Base-by-base conservation (phyloP, 768 basidiomycete genomes). In the Pleurotus djamor region DNA sequence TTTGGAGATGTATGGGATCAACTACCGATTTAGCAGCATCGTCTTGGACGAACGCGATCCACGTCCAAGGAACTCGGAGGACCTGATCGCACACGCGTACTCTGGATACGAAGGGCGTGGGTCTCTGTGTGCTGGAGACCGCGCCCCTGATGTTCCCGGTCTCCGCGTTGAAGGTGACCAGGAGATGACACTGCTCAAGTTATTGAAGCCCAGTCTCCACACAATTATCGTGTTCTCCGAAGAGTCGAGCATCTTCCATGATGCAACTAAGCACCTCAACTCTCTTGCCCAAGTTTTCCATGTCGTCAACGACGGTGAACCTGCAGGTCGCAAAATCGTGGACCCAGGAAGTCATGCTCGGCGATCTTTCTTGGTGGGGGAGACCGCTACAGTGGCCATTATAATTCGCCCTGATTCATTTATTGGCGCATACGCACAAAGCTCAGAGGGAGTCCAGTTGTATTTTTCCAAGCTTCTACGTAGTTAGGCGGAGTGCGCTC, bases 1-100 rank as follows among this genome's bases (percentile, higher is more conserved):
- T 13, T 61, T 67, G 2, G 58, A 63, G 47, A 62, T 67, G 63
- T 64, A 62, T 55, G 71, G 71, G 16, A 59, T 71, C 48, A 70
- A 71, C 60, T 71, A 67, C 59, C 59, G 71, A 1, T 69, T 52
- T 48, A 71, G 71, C 59, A 43, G 52, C 51, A 67, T 71, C 52
- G 63, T 69, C 32, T 32, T 67, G 10, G 69, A 68, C 7, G 67
- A 65, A 47, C 61, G 59, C 8, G 50, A 55, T 4, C 32, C 35
- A 10, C 13, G 37, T 37, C 34, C 21, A 63, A 55, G 61, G 59
- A 52, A 51, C 59, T 41, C 57, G 38, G 55, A 64, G 12, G 60
- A 60, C 12, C 47, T 65, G 13, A n/a, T 45, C 1, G 63, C 61
- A 2, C 48, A 56, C 41, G 59, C 64, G 6, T 65, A 63, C 49